Evolutionary conservation across 768 basidiomycete genomes (phyloP).

Genomic region (Suillus tomentosus): DNA sequence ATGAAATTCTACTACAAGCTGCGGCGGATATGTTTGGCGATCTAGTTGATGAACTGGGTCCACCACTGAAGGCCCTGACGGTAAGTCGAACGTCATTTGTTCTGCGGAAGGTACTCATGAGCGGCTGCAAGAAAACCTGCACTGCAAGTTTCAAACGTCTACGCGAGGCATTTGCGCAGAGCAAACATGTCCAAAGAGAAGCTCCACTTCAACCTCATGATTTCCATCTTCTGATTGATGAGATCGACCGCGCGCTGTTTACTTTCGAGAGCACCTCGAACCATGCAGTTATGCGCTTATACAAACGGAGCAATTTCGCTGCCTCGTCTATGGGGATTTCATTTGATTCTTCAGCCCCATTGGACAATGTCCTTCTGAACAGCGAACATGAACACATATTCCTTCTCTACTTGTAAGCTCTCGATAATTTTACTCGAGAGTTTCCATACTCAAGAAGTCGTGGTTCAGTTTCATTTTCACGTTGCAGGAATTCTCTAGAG

Average conservation of each 20-base stretch:
- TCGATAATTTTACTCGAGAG: background rate
- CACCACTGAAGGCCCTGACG: conserved; percentile 72
- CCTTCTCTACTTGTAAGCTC: conserved; percentile 87
- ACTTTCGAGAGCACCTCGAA: conserved; percentile 85
- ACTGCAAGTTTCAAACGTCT: conserved; percentile 61
- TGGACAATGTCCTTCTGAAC: conserved; percentile 43
- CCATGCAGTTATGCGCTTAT: conserved; percentile 77
- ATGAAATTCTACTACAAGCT: conserved; percentile 40
- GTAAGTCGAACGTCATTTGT: conserved; percentile 43
- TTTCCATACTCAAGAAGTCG: background rate
- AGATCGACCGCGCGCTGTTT: conserved; percentile 67
- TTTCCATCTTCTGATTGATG: conserved; percentile 63
- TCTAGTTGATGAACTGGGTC: conserved; percentile 76
- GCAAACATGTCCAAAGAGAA: conserved; percentile 31
- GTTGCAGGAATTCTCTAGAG: conserved; percentile 88
- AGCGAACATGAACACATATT: conserved; percentile 83
- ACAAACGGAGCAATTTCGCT: conserved; percentile 51
- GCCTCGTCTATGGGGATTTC: conserved; percentile 18
- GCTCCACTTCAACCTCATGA: conserved; percentile 53
- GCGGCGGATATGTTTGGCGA: conserved; percentile 79
- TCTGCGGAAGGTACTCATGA: conserved; percentile 1
- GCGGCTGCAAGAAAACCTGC: conserved; percentile 53
- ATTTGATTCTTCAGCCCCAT: conserved; percentile 13
- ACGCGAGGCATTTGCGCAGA: conserved; percentile 61
- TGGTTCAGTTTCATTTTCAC: conserved; percentile 87